Evolutionary conservation across 2,329 filamentous ascomycete genomes (phyloP).

Genomic region (Phialophora verrucosa): DNA sequence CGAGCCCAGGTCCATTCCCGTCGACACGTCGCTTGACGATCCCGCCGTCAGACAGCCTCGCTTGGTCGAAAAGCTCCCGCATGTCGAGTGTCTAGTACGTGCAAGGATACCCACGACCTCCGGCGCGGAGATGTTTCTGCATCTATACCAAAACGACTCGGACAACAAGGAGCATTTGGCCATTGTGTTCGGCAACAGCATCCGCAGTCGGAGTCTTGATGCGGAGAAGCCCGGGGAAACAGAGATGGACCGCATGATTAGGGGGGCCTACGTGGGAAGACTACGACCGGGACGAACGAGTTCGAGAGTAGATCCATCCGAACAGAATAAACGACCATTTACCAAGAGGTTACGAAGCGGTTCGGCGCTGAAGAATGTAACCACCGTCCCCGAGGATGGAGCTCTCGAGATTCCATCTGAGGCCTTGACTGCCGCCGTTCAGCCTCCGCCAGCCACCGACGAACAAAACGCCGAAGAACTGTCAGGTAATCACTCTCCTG

Average conservation of each 20-base stretch:
- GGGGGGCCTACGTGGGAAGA: constrained; percentile 88
- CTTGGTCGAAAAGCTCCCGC: constrained; percentile 75
- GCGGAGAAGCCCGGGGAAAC: constrained; percentile 54
- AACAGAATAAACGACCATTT: constrained; percentile 22
- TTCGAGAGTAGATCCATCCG: constrained; percentile 64
- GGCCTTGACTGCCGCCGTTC: constrained; percentile 4
- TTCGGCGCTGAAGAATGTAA: constrained; percentile 42
- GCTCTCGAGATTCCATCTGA: constrained; percentile 20
- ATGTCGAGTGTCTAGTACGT: constrained; percentile 91
- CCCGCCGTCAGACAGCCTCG: constrained; percentile 65
- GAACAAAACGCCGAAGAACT: constrained; percentile 25
- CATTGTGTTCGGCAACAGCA: constrained; percentile 90
- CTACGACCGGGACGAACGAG: constrained; percentile 83
- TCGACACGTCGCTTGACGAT: constrained; percentile 45
- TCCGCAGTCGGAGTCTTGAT: constrained; percentile 70
- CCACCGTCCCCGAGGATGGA: constrained; percentile 31
- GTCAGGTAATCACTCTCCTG: constrained; percentile 1
- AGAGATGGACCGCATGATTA: constrained; percentile 75
- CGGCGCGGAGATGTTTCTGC: constrained; percentile 95
- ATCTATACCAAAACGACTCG: constrained; percentile 89
- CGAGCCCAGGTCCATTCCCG: constrained; percentile 52
- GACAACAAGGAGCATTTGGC: constrained; percentile 96
- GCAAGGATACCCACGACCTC: constrained; percentile 91
- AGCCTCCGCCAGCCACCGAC: constrained; percentile 11
- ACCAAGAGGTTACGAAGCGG: constrained; percentile 26